Evolutionary conservation across 306 rosid genomes (phyloP).

Genomic region (Vigna reflexopilosa): DNA sequence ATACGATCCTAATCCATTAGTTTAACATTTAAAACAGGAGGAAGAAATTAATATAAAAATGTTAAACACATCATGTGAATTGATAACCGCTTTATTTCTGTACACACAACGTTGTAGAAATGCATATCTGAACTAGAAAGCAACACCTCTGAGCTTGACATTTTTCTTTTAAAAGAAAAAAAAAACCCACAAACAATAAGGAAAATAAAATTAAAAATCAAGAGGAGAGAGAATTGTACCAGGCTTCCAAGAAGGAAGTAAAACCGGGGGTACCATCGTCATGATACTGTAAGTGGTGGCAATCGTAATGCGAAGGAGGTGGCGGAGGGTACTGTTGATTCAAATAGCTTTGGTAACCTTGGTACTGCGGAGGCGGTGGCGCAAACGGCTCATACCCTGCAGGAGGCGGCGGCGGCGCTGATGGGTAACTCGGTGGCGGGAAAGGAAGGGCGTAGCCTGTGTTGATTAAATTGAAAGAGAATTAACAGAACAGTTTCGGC

Average conservation of each 20-base stretch:
- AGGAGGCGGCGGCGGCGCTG: constrained; percentile 48
- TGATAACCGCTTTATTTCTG: not conserved
- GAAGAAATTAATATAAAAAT: not conserved
- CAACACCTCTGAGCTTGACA: not conserved
- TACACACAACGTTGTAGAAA: not conserved
- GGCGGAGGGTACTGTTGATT: constrained; percentile 60
- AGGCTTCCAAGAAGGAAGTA: constrained; percentile 68
- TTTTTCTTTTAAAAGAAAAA: not conserved
- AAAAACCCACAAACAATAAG: not conserved
- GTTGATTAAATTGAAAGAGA: not conserved
- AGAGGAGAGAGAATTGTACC: constrained; percentile 49
- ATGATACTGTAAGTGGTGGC: constrained; percentile 60
- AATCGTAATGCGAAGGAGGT: constrained; percentile 54
- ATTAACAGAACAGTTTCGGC: not conserved
- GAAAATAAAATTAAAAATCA: not conserved
- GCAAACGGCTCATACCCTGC: constrained; percentile 52
- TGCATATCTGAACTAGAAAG: not conserved
- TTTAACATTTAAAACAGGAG: not conserved
- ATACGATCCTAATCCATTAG: not conserved
- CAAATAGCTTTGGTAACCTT: constrained; percentile 85
- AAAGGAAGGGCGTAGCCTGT: constrained; percentile 56
- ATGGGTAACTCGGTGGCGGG: constrained; percentile 55
- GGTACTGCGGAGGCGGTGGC: constrained; percentile 57
- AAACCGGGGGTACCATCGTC: constrained; percentile 51
- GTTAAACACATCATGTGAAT: not conserved